Evolutionary conservation across 2,329 filamentous ascomycete genomes (phyloP), one percentile per base, ranked within the genome.

Genomic region (Phialocephala sp.): DNA sequence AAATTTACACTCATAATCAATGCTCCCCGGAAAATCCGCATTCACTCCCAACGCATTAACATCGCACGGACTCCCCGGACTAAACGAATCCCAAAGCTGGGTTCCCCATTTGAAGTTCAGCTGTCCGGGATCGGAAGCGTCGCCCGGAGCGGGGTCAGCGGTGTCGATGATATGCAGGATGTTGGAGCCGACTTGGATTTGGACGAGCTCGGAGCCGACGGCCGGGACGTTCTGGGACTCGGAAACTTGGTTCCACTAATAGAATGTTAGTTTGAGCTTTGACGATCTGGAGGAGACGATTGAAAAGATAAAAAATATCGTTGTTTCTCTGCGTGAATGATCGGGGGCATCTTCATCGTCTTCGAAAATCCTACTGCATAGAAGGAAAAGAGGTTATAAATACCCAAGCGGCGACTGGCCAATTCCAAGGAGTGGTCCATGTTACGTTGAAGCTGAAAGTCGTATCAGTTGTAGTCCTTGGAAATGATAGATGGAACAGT

Each of bases 21-120:
- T 56, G 18, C 32, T 39, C 14, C 54, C 54, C n/a, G 8, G 27
- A 36, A n/a, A 9, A 8, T 56, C 15, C 24, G 11, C 11, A 20
- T 56, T 37, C 27, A 5, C 15, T 8, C 43, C 64, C 18, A 67
- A 61, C 5, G 66, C 27, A n/a, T 18, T 52, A 18, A 63, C 61
- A 37, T 47, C n/a, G 54, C 64, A 67, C 14, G 60, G 52, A 37
- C 35, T 58, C 4, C 61, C 60, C 39, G 43, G 18, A 27, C 64
- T 64, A 27, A 20, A 67, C 15, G 62, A 63, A 59, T 68, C 52
- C 64, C 63, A 71, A 1, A 12, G 24, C 39, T 61, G 12, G 0
- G 47, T 37, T 47, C 67, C 67, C 62, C 66, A 69, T 0, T 18
- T 12, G 35, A 71, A 71, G 24, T 47, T 69, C 50, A 69, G 20